A percentile compares a stretch with the other conserved stretches of the same genome.
Evolutionary conservation across 495 filamentous ascomycete species (phyloP).

Genomic region (Amniculicola lignicola): DNA sequence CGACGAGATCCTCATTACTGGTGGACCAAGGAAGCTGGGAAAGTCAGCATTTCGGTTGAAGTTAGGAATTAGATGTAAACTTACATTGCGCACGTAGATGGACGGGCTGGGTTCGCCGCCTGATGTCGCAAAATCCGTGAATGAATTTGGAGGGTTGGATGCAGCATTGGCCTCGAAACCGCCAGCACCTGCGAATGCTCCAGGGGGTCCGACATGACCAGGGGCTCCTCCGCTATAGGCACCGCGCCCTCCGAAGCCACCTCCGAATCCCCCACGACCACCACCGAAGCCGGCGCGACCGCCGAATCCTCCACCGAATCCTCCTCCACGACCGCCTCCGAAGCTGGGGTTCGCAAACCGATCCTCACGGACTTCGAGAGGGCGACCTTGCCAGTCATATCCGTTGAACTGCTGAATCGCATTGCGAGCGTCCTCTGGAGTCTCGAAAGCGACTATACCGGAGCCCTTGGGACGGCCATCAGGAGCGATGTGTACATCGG

Average conservation of each 20-base stretch:
- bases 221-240: constrained; percentile 49
- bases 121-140: constrained; percentile 89
- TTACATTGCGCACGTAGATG: constrained; percentile 97
- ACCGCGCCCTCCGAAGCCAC: constrained; percentile 46
- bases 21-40: constrained; percentile 93
- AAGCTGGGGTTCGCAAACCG: constrained; percentile 72
- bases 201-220: constrained; percentile 42
- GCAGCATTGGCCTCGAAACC: constrained; percentile 46
- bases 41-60: constrained; percentile 21
- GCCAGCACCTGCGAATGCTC: constrained; percentile 41
- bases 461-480: constrained; percentile 94
- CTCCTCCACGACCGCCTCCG: constrained; percentile 51
- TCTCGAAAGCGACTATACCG: constrained; percentile 95
- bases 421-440: constrained; percentile 86
- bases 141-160: constrained; percentile 74
- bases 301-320: constrained; percentile 49
- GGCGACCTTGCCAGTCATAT: constrained; percentile 95
- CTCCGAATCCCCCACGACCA: constrained; percentile 47
- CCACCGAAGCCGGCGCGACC: constrained; percentile 54
- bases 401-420: constrained; percentile 97
- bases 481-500: constrained; percentile 88
- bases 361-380: constrained; percentile 93
- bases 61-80: constrained; percentile 39
- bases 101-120: constrained; percentile 77
- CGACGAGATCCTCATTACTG: constrained; percentile 93